Conservation (phyloP, 139 green algal species). For the Monoraphidium neglectum region DNA sequence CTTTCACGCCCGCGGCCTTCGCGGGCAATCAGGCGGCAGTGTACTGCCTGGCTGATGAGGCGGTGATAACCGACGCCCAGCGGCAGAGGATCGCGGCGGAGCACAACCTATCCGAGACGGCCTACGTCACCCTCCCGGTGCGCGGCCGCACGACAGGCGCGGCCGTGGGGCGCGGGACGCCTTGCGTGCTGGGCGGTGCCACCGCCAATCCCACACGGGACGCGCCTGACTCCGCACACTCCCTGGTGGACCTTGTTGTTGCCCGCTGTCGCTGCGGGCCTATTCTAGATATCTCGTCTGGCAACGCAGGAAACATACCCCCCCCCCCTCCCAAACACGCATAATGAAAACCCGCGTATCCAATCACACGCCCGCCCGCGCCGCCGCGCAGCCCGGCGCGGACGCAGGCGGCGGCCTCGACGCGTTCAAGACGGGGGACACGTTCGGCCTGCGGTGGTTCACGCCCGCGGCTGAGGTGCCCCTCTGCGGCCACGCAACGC, state of each 20-base stretch:
- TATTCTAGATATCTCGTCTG: background rate
- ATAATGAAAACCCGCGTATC: background rate
- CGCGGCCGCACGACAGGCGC: too few species aligned
- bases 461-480: slow-evolving; percentile 68
- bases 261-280: background rate
- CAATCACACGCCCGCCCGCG: background rate
- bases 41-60: slow-evolving; percentile 36
- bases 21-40: slow-evolving; percentile 84
- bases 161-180: background rate
- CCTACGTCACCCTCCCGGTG: slow-evolving; percentile 52
- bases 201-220: background rate
- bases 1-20: slow-evolving; percentile 35
- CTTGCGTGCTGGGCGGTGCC: background rate
- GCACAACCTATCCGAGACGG: slow-evolving; percentile 82
- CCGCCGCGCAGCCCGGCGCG: background rate
- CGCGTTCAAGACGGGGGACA: slow-evolving; percentile 2
- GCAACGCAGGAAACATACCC: background rate
- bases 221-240: background rate
- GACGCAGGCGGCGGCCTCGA: background rate
- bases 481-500: slow-evolving; percentile 77
- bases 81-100: slow-evolving; percentile 67
- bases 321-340: too few species aligned
- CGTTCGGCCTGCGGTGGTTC: slow-evolving; percentile 71
- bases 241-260: background rate
- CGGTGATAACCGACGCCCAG: slow-evolving; percentile 22